phyloP scores from a whole-genome alignment of 1,284 basidiomycete genomes.

The Prillingera fragicola region DNA sequence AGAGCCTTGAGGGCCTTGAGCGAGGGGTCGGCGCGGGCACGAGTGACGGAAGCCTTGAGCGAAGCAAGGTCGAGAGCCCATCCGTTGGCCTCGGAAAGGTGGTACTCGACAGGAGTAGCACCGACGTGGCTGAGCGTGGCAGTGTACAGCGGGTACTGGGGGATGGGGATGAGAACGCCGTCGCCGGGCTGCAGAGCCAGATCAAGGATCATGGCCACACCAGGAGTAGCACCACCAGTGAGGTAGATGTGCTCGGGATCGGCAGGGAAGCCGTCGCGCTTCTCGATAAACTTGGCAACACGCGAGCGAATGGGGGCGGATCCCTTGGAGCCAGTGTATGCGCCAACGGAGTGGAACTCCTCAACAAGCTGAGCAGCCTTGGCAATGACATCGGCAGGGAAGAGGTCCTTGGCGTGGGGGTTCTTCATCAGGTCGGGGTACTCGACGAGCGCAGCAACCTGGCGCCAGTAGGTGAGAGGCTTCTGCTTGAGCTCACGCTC shows the following conservation, averaged over 20 bases:
- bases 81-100: constrained; percentile 68
- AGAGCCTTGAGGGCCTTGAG: constrained; percentile 60
- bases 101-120: constrained; percentile 73
- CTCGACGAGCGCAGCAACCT: constrained; percentile 62
- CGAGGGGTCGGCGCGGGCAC: constrained; percentile 59
- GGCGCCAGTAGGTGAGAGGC: constrained; percentile 78
- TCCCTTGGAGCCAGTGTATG: constrained; percentile 90
- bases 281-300: constrained; percentile 78
- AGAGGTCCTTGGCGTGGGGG: constrained; percentile 59
- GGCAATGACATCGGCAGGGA: constrained; percentile 75
- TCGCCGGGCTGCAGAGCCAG: constrained; percentile 26
- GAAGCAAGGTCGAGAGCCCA: constrained; percentile 73
- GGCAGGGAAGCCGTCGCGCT: constrained; percentile 74
- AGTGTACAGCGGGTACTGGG: constrained; percentile 92
- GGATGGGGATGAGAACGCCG: constrained; percentile 67
- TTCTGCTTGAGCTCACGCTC: constrained; percentile 86
- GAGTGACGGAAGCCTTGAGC: constrained; percentile 62
- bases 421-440: constrained; percentile 76
- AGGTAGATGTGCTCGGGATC: constrained; percentile 81
- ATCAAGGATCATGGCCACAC: constrained; percentile 74
- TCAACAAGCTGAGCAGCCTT: constrained; percentile 70
- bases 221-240: constrained; percentile 81
- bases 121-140: constrained; percentile 77
- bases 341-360: constrained; percentile 85
- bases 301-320: constrained; percentile 75